phyloP scores from a whole-genome alignment of 2,329 filamentous ascomycete genomes.

The Scorias spongiosa region DNA sequence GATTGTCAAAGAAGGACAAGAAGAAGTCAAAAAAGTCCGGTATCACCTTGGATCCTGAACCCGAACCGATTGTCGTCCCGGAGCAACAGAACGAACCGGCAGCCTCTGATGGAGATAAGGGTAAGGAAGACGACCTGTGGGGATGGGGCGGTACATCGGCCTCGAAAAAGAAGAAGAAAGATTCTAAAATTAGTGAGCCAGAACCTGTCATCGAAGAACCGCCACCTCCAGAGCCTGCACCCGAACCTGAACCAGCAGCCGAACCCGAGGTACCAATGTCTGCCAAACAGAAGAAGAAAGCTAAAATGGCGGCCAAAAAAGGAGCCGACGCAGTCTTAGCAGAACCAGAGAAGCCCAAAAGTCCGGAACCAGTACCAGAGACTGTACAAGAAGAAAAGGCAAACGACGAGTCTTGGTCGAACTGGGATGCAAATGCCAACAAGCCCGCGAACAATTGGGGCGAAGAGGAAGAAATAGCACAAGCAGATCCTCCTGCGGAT shows the following conservation, averaged over 20 bases:
- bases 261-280: slow-evolving; percentile 11
- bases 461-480: slow-evolving; percentile 9
- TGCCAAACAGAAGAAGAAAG: slow-evolving; percentile 30
- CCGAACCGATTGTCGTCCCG: slow-evolving; percentile 17
- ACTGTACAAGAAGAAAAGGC: slow-evolving; percentile 17
- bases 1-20: slow-evolving; percentile 28
- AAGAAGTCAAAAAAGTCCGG: slow-evolving; percentile 23
- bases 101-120: slow-evolving; percentile 12
- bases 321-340: slow-evolving; percentile 15
- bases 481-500: slow-evolving; percentile 19
- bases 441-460: slow-evolving; percentile 23
- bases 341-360: slow-evolving; percentile 13
- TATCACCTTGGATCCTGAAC: slow-evolving; percentile 15
- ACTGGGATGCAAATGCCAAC: slow-evolving; percentile 27
- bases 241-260: slow-evolving; percentile 5
- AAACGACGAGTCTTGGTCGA: slow-evolving; percentile 12
- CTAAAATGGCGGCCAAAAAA: slow-evolving; percentile 33
- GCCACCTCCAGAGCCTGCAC: slow-evolving; percentile 3
- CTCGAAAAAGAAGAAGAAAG: slow-evolving; percentile 25
- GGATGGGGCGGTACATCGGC: slow-evolving; percentile 7
- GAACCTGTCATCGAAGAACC: slow-evolving; percentile 9
- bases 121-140: slow-evolving; percentile 23
- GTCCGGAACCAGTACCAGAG: slow-evolving; percentile 16
- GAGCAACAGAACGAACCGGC: slow-evolving; percentile 26
- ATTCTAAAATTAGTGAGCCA: slow-evolving; percentile 30